phyloP scores from a whole-genome alignment of 192 early-diverging fungal species.

The Umbelopsis isabellina region DNA sequence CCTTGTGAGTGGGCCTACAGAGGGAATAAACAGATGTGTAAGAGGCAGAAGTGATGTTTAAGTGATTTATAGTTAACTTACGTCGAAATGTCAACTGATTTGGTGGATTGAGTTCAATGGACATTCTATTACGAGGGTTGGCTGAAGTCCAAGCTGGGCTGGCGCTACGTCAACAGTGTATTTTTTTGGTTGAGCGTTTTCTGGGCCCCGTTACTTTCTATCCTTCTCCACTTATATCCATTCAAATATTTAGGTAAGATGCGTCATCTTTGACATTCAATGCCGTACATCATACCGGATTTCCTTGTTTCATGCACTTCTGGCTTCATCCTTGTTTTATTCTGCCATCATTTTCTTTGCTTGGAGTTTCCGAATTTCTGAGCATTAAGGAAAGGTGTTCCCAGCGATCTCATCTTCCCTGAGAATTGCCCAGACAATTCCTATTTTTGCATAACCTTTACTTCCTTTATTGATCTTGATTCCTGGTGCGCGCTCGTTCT shows the following conservation, averaged over 20 bases:
- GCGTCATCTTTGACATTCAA: constrained; percentile 16
- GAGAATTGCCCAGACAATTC: not conserved
- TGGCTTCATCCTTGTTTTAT: constrained; percentile 4
- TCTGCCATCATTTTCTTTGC: not conserved
- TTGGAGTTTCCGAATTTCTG: constrained; percentile 7
- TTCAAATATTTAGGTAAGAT: constrained; percentile 22
- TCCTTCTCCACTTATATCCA: constrained; percentile 23
- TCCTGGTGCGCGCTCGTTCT: not conserved
- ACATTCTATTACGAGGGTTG: constrained; percentile 47
- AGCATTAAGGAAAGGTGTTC: too few species aligned
- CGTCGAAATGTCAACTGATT: constrained; percentile 60
- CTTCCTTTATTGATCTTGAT: not conserved
- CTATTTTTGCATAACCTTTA: not conserved
- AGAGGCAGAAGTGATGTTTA: not conserved
- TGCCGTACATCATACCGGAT: not conserved
- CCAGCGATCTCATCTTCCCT: constrained; percentile 20
- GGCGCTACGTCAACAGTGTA: constrained; percentile 11
- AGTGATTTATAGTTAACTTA: constrained; percentile 42
- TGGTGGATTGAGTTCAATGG: constrained; percentile 62
- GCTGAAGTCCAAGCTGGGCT: constrained; percentile 14
- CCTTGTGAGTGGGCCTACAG: constrained; percentile 65
- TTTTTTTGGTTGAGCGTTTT: constrained; percentile 19
- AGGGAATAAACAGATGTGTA: not conserved
- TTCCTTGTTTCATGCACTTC: not conserved
- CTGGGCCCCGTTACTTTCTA: constrained; percentile 16